A percentile compares a stretch with the other conserved stretches of the same genome.
phyloP scores from a whole-genome alignment of 345 rosid species.

The Capsella bursapastoris region DNA sequence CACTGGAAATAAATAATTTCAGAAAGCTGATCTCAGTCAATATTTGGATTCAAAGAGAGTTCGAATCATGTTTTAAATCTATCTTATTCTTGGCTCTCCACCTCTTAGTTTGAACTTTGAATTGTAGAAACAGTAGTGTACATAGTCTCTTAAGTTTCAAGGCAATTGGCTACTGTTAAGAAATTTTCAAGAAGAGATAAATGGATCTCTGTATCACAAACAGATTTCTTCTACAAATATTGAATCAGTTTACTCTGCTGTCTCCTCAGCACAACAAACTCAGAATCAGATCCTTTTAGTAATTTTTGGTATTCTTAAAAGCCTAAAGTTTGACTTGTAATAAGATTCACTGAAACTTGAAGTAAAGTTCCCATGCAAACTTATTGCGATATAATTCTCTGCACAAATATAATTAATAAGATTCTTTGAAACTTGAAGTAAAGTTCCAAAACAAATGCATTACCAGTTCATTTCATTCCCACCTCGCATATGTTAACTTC shows the following conservation, averaged over 20 bases:
- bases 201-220: background rate
- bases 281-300: background rate
- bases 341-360: conserved; percentile 24
- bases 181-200: background rate
- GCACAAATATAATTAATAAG: background rate
- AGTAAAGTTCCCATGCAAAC: conserved; percentile 30
- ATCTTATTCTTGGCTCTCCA: background rate
- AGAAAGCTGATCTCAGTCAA: background rate
- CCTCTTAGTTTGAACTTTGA: background rate
- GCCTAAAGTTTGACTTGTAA: conserved; percentile 34
- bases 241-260: background rate
- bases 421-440: conserved; percentile 27
- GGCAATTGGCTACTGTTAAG: background rate
- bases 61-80: conserved; percentile 10
- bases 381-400: conserved; percentile 9
- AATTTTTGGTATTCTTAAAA: background rate
- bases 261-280: background rate
- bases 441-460: conserved; percentile 32
- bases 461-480: conserved; percentile 20
- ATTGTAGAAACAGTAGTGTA: background rate
- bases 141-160: background rate
- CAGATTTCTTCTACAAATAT: too few species aligned
- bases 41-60: background rate
- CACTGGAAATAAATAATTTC: conserved; percentile 13
- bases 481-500: conserved; percentile 28